Base-by-base conservation (phyloP, 208 protist genomes). In the Chromosphaera perkinsii region DNA sequence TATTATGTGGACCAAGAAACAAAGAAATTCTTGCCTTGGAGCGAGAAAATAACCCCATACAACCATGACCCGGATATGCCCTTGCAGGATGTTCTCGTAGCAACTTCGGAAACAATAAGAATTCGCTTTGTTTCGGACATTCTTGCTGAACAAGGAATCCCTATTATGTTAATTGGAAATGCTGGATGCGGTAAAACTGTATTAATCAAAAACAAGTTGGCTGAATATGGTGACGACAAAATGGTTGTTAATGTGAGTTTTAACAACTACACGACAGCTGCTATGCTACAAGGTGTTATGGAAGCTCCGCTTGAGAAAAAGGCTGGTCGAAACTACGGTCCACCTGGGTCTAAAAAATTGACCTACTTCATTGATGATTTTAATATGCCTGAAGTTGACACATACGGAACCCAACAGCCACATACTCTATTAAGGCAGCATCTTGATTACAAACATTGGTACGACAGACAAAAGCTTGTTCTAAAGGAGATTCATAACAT, bases 321-420 rank as follows among this genome's bases (percentile, higher is more conserved):
- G 62, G 78, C 73, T 14, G 86, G 87, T 33, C 59, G 66, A 4
- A 75, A 65, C 22, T 90, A 70, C 35, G 87, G 75, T 10, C 90
- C 90, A 17, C 67, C 78, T 26, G 85, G 81, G 31, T 73, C 60
- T 31, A 82, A 79, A 49, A 76, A 75, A 42, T 69, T 89, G 12
- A 73, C 89, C 49, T 90, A 79, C 64, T 89, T 92, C 42, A 80
- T 94, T 36, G 90, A 94, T 68, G 89, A 94, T 70, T 36, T 94
- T 36, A 94, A 93, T 72, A 92, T 92, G 84, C 83, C 88, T 27
- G 32, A 69, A 49, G 80, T 92, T 32, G 90, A 94, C 74, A 52
- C 61, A 35, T 93, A 92, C 51, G 9, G 33, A 22, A 48, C 20
- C 17, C 42, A 48, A 17, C 20, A 20, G 20, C 42, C 42, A 48